Evolutionary conservation across 2,329 filamentous ascomycete genomes (phyloP), one percentile per base, ranked within the genome.

Genomic region (Tolypocladium tropicale): DNA sequence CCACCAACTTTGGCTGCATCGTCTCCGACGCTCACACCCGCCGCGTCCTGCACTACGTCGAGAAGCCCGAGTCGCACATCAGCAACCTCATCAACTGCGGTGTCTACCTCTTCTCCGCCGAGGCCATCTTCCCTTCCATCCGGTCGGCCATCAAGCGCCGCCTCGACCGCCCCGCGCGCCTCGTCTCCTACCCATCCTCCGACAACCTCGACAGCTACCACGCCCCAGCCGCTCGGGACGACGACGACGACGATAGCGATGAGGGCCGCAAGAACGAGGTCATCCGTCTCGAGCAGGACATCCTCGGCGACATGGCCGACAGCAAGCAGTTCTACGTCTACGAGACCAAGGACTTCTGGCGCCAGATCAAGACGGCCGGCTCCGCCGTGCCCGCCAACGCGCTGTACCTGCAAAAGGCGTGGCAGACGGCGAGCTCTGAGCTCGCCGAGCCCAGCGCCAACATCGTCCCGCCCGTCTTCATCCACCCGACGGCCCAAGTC

Each of bases 341-440:
- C 72, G 94, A 99, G 78, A 97, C 93, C 62, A 95, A 95, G 77
- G 94, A 97, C 72, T 99, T 99, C 74, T 99, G 94, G 94, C 90
- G 94, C 65, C 94, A 99, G 79, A 97, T 99, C 82, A 99, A 99
- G 83, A 96, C 94, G 2, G 94, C 94, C 58, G 94, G 94, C 58
- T 97, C 93, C 6, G 94, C 94, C 53, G 91, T 99, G 32, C 94
- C 94, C 18, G 94, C 94, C 60, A 97, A 97, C 68, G 94, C 94
- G 16, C 82, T 99, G 36, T 99, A 99, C 75, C 84, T 99, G 55
- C 90, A 95, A 71, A 90, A 96, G 77, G 93, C 94, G 23, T 88
- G 88, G 78, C 93, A 97, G 74, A 82, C 79, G 49, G 84, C 85
- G 63, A 90, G 89, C 41, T 57, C 63, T 43, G 93, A 96, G 76